Evolutionary conservation across 2,329 filamentous ascomycete genomes (phyloP).

Genomic region (Purpureocillium lavendulum): DNA sequence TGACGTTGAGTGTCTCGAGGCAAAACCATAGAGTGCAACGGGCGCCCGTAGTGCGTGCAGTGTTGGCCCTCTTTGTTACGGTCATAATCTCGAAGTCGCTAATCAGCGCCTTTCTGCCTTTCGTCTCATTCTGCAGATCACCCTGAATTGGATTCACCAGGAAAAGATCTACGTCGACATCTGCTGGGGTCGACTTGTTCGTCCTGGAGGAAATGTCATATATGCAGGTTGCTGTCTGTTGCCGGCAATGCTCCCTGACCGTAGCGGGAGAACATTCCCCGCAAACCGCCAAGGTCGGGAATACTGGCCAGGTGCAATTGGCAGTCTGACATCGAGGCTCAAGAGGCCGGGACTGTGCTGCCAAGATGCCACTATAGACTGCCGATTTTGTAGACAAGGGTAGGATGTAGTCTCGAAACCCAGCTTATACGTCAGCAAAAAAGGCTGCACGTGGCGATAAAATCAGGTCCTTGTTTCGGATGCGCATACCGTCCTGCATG

Average conservation of each 20-base stretch:
- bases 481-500: slow-evolving; percentile 5
- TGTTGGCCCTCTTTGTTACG: slow-evolving; percentile 12
- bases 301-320: slow-evolving; percentile 26
- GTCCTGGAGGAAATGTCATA: slow-evolving; percentile 21
- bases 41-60: slow-evolving; percentile 13
- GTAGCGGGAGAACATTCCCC: slow-evolving; percentile 17
- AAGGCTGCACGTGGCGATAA: too few species aligned
- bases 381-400: slow-evolving; percentile 27
- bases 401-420: slow-evolving; percentile 10
- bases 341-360: slow-evolving; percentile 15
- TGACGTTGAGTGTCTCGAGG: slow-evolving; percentile 20
- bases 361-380: slow-evolving; percentile 27
- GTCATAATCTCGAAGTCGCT: slow-evolving; percentile 26
- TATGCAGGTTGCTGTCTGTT: slow-evolving; percentile 15
- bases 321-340: slow-evolving; percentile 19
- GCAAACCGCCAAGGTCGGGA: slow-evolving; percentile 27
- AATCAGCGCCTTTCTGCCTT: slow-evolving; percentile 18
- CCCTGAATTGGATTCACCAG: slow-evolving; percentile 15
- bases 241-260: slow-evolving; percentile 11
- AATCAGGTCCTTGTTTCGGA: too few species aligned
- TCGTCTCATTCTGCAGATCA: slow-evolving; percentile 5
- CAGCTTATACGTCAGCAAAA: too few species aligned
- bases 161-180: slow-evolving; percentile 17
- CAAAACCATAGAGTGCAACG: slow-evolving; percentile 30
- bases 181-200: slow-evolving; percentile 13